These are phyloP conservation scores for Epichloe amarillans DNA, from an alignment of 2,329 filamentous ascomycete genomes.

Conservation along the genomic window DNA sequence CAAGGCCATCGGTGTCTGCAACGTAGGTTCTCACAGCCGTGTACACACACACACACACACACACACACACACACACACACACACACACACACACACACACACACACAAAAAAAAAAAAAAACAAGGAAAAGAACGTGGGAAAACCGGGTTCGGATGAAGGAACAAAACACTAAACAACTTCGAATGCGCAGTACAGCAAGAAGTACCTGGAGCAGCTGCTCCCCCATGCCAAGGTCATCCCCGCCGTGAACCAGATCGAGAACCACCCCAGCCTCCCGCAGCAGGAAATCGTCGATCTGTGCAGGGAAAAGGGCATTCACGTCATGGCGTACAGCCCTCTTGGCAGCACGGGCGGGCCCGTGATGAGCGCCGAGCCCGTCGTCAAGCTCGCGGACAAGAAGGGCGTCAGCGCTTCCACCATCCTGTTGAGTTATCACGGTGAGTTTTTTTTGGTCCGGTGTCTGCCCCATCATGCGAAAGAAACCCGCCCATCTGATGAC, in stretches of 20 bases:
- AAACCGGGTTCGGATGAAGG: no score
- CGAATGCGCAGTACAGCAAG: slow-evolving; percentile 32
- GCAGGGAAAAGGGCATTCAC: slow-evolving; percentile 54
- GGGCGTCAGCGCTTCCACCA: slow-evolving; percentile 43
- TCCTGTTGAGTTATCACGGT: slow-evolving; percentile 63
- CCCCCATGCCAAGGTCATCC: slow-evolving; percentile 36
- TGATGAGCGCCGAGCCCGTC: slow-evolving; percentile 49
- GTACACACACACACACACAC: neutral
- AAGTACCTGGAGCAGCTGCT: slow-evolving; percentile 43
- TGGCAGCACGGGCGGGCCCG: slow-evolving; percentile 49
- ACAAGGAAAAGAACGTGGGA: neutral
- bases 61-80: no score
- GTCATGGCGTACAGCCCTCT: slow-evolving; percentile 61
- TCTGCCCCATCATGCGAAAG: no score
- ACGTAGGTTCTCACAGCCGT: slow-evolving; percentile 22
- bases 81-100: neutral
- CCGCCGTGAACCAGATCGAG: slow-evolving; percentile 61
- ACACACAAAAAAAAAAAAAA: neutral
- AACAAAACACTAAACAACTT: no score
- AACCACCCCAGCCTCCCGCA: slow-evolving; percentile 61
- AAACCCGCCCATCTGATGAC: no score
- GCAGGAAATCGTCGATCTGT: slow-evolving; percentile 57
- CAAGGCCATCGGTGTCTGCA: slow-evolving; percentile 41
- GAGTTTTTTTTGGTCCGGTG: slow-evolving; percentile 32
- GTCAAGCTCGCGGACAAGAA: slow-evolving; percentile 52